phyloP scores from a whole-genome alignment of 768 basidiomycete species.

The Kondoa malvinella region DNA sequence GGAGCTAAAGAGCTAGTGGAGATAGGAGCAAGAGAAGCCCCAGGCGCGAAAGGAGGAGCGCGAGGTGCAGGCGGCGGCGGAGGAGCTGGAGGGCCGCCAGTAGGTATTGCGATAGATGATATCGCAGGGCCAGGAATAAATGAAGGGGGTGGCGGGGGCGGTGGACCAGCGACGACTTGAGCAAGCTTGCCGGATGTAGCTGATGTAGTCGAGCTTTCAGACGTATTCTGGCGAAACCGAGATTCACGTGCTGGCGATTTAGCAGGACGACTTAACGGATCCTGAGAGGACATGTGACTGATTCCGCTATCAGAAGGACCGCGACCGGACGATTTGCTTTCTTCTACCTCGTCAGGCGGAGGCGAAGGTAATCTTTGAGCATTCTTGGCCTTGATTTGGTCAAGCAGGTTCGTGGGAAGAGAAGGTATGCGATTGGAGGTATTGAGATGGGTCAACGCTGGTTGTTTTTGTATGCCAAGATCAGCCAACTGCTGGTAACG shows the following conservation, averaged over 20 bases:
- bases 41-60: slow-evolving; percentile 24
- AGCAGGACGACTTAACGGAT: background rate
- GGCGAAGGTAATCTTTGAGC: background rate
- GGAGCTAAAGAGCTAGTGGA: background rate
- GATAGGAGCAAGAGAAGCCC: slow-evolving; percentile 15
- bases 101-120: background rate
- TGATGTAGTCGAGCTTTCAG: slow-evolving; percentile 2
- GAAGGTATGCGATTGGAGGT: background rate
- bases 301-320: background rate
- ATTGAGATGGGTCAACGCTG: background rate
- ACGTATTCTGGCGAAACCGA: background rate
- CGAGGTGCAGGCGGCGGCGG: slow-evolving; percentile 29
- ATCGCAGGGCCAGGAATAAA: background rate
- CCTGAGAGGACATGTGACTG: background rate
- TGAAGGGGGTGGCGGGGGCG: background rate
- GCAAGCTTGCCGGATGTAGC: background rate
- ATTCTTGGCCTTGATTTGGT: slow-evolving; percentile 13
- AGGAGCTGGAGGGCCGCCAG: slow-evolving; percentile 14
- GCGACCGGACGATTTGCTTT: background rate
- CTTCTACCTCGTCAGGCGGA: background rate
- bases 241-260: background rate
- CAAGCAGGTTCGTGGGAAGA: background rate
- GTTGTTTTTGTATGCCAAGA: background rate
- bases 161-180: background rate
- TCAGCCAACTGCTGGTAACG: background rate